phyloP scores from a whole-genome alignment of 495 filamentous ascomycete species.

The Penicillium tannophilum region DNA sequence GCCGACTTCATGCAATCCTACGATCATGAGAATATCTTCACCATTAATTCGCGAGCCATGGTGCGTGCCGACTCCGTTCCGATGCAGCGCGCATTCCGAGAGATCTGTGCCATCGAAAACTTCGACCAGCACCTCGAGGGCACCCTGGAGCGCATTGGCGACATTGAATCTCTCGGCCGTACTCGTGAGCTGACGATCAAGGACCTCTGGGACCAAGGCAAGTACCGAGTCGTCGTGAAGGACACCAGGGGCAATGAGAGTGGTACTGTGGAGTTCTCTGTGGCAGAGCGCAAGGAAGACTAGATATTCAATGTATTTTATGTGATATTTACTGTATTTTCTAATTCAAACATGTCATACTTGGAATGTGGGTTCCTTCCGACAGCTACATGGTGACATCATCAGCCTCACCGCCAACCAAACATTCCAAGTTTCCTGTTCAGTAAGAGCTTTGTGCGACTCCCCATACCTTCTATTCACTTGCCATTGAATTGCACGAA shows the following conservation, averaged over 20 bases:
- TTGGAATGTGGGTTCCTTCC: not conserved
- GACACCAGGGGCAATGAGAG: constrained; percentile 54
- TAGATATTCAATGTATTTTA: constrained; percentile 16
- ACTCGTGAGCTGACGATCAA: constrained; percentile 93
- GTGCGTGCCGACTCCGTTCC: constrained; percentile 94
- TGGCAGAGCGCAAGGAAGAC: constrained; percentile 35
- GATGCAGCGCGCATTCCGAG: constrained; percentile 89
- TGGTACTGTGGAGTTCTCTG: constrained; percentile 48
- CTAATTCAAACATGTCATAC: constrained; percentile 5
- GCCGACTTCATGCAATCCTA: constrained; percentile 92
- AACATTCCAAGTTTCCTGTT: constrained; percentile 17
- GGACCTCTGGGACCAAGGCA: constrained; percentile 72
- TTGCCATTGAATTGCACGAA: not conserved
- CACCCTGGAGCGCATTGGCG: constrained; percentile 79
- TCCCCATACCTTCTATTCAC: not conserved
- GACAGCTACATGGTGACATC: constrained; percentile 33
- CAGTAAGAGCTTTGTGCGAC: constrained; percentile 6
- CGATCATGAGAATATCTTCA: constrained; percentile 94
- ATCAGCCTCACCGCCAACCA: constrained; percentile 36
- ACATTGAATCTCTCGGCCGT: constrained; percentile 89
- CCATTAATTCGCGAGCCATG: constrained; percentile 83
- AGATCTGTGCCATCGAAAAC: constrained; percentile 69
- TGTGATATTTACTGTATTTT: constrained; percentile 1
- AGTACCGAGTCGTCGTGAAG: constrained; percentile 68
- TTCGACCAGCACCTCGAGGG: constrained; percentile 82